These are phyloP conservation scores for Amanita jacksonii DNA, from an alignment of 768 basidiomycete genomes.

Conservation along the genomic window DNA sequence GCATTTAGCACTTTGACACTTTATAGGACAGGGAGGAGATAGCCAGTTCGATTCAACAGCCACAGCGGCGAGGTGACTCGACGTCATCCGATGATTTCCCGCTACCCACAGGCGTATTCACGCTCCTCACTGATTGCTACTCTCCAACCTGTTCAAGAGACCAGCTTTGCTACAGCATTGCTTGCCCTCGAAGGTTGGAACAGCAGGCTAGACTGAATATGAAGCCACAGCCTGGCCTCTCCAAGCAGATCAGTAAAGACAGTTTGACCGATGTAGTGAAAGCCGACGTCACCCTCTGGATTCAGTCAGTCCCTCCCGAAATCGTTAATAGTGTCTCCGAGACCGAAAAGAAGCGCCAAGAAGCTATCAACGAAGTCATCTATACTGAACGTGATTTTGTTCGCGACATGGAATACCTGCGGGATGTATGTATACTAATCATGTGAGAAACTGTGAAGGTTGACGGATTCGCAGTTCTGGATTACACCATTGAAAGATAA, in stretches of 20 bases:
- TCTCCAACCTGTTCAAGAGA: slow-evolving; percentile 95
- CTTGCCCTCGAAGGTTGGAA: slow-evolving; percentile 87
- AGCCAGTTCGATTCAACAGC: slow-evolving; percentile 18
- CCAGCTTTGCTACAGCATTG: slow-evolving; percentile 93
- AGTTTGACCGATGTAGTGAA: slow-evolving; percentile 63
- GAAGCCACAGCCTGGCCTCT: slow-evolving; percentile 85
- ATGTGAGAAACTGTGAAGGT: slow-evolving; percentile 1
- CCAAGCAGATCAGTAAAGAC: slow-evolving; percentile 74
- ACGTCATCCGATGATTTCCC: slow-evolving; percentile 50
- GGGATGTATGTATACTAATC: slow-evolving; percentile 55
- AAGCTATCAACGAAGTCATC: slow-evolving; percentile 95
- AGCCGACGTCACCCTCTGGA: slow-evolving; percentile 77
- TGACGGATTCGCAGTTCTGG: slow-evolving; percentile 54
- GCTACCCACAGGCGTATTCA: slow-evolving; percentile 91
- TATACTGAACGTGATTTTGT: slow-evolving; percentile 97
- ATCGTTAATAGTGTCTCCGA: slow-evolving; percentile 90
- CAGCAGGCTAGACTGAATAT: slow-evolving; percentile 92
- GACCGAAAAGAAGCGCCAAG: slow-evolving; percentile 89
- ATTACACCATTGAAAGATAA: slow-evolving; percentile 71
- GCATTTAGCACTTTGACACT: slow-evolving; percentile 4
- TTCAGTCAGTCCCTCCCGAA: slow-evolving; percentile 92
- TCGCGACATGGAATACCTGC: slow-evolving; percentile 93
- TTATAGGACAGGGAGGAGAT: slow-evolving; percentile 21
- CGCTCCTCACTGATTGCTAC: slow-evolving; percentile 93
- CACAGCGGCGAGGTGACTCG: slow-evolving; percentile 21